Evolutionary conservation across 257 asterid species (phyloP).

Genomic region (Forsythia viridissima): DNA sequence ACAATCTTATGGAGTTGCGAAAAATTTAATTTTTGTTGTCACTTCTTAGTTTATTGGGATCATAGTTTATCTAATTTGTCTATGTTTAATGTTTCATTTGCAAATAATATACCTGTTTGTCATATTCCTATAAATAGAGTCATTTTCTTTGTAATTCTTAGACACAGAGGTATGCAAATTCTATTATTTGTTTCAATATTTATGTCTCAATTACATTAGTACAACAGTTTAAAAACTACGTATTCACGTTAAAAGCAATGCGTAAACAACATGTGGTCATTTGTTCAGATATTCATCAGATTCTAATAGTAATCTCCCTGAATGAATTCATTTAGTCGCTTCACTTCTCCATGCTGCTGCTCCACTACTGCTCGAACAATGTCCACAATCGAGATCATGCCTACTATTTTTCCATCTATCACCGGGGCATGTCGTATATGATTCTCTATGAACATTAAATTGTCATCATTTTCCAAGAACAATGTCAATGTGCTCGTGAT

Average conservation of each 20-base stretch:
- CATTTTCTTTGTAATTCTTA: too few relatives aligned
- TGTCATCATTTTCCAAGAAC: not conserved
- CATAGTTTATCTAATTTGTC: too few relatives aligned
- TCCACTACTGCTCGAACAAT: slow-evolving; percentile 70
- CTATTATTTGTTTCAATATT: too few relatives aligned
- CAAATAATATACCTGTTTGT: too few relatives aligned
- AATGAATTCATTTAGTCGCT: slow-evolving; percentile 58
- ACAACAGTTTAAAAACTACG: too few relatives aligned
- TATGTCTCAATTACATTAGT: too few relatives aligned
- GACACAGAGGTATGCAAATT: too few relatives aligned
- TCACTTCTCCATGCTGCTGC: slow-evolving; percentile 70
- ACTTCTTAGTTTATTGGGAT: too few relatives aligned
- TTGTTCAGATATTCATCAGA: not conserved
- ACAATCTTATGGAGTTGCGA: not conserved
- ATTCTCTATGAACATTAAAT: slow-evolving; percentile 47
- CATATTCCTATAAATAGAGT: too few relatives aligned
- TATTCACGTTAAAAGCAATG: not conserved
- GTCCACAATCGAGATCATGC: slow-evolving; percentile 72
- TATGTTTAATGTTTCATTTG: too few relatives aligned
- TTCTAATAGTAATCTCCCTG: slow-evolving; percentile 62
- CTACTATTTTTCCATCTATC: slow-evolving; percentile 75
- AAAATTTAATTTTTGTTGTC: too few relatives aligned
- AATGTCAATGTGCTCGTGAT: not conserved
- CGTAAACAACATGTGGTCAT: not conserved
- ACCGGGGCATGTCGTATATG: slow-evolving; percentile 79